Evolutionary conservation across 2,329 filamentous ascomycete genomes (phyloP).

Genomic region (Chaetomium olivaceum): DNA sequence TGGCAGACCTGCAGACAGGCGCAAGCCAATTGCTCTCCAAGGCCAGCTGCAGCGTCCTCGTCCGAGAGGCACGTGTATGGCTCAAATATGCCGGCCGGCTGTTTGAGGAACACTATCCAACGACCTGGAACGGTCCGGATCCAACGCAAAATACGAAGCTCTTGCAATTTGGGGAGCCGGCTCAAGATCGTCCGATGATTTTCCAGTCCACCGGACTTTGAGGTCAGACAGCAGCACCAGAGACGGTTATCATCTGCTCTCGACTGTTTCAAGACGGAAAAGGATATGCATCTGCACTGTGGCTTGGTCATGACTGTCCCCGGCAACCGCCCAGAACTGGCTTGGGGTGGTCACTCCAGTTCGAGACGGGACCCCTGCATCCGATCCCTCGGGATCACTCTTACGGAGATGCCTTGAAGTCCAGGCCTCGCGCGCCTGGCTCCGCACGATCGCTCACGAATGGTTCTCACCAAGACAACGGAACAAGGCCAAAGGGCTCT

Average conservation of each 20-base stretch:
- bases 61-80: not conserved
- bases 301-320: not conserved
- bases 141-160: not conserved
- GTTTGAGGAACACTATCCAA: not conserved
- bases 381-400: not conserved
- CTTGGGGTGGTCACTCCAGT: not conserved
- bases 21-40: not conserved
- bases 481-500: not conserved
- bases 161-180: not conserved
- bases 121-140: too few relatives aligned
- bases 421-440: not conserved
- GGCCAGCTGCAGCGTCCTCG: not conserved
- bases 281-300: not conserved
- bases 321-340: not conserved
- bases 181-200: not conserved
- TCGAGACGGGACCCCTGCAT: not conserved
- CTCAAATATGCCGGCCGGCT: not conserved
- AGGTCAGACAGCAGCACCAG: constrained; percentile 6
- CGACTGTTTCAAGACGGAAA: not conserved
- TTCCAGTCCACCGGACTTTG: not conserved
- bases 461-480: not conserved
- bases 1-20: constrained; percentile 1
- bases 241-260: not conserved
- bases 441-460: not conserved
- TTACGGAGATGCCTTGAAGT: not conserved